Base-by-base conservation (phyloP, 2,329 filamentous ascomycete genomes). In the Botrytis tulipae region DNA sequence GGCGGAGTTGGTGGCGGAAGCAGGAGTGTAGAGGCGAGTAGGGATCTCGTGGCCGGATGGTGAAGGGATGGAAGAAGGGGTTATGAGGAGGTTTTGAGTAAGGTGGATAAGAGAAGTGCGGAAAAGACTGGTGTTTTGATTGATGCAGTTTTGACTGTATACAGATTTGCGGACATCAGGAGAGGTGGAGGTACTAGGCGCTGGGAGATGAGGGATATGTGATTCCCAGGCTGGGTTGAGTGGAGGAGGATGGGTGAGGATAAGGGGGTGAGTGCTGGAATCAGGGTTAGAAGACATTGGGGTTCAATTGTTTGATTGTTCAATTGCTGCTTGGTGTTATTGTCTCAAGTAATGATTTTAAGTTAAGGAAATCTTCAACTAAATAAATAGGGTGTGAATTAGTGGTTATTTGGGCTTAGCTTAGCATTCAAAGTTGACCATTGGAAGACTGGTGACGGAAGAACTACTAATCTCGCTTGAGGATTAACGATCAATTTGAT, bases 61-160 rank as follows among this genome's bases (percentile, higher is more conserved):
- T 5, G 37, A 67, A 40, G 60, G 40, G 10, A 72, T 67, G n/a
- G 25, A 44, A 29, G 70, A 48, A 20, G 37, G 7, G 29, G 40
- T 62, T 70, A 77, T 75, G 20, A 59, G 71, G 68, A 86, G 76
- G 5, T 80, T 82, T 51, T 81, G 75, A 3, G 80, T 78, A 4
- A 87, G 81, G 40, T 82, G 75, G 51, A 82, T 74, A 72, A 85
- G 83, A 32, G 82, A 79, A 0, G 80, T 79, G 0, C 79, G 78
- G 29, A 83, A 82, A 78, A 85, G 82, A 18, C 75, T 74, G 3
- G 79, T 77, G 59, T 83, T 82, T 32, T 82, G 79, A 9, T 79
- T 79, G 61, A 83, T 82, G 74, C 85, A 85, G 54, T 83, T 80
- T 48, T 80, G 76, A 3, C 82, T 83, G 76, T 86, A 87, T 61